A percentile compares a stretch with the other conserved stretches of the same genome.
Evolutionary conservation across 78 protist genomes (phyloP).

Genomic region (Chrysochromulina tobinii): DNA sequence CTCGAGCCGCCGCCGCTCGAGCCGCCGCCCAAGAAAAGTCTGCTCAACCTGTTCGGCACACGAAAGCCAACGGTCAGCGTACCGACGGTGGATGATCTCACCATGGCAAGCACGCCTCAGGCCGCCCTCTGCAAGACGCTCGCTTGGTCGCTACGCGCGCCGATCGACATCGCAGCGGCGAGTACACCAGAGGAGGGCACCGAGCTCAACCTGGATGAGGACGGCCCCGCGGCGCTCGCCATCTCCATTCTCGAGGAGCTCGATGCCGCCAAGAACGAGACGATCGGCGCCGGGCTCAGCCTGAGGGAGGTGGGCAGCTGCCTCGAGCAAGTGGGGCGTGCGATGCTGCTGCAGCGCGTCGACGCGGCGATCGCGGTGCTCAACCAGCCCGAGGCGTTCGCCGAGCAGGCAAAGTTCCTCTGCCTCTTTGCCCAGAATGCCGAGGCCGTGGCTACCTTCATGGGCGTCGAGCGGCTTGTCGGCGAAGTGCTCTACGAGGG

Average conservation of each 20-base stretch:
- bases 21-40: no score
- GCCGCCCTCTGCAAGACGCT: neutral
- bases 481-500: conserved; percentile 26
- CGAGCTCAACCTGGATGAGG: no score
- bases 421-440: neutral
- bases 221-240: no score
- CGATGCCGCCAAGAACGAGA: no score
- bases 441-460: neutral
- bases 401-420: neutral
- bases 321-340: neutral
- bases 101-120: neutral
- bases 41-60: no score
- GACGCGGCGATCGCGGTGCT: neutral
- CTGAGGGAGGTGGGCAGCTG: no score
- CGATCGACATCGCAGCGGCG: neutral
- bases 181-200: no score
- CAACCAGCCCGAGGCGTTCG: neutral
- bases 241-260: no score
- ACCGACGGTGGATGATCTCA: neutral
- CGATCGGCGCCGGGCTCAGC: no score
- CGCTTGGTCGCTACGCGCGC: neutral
- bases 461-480: neutral
- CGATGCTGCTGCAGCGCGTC: neutral
- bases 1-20: no score
- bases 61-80: no score